Base-by-base conservation (phyloP, 345 rosid species). In the Jatropha curcas region DNA sequence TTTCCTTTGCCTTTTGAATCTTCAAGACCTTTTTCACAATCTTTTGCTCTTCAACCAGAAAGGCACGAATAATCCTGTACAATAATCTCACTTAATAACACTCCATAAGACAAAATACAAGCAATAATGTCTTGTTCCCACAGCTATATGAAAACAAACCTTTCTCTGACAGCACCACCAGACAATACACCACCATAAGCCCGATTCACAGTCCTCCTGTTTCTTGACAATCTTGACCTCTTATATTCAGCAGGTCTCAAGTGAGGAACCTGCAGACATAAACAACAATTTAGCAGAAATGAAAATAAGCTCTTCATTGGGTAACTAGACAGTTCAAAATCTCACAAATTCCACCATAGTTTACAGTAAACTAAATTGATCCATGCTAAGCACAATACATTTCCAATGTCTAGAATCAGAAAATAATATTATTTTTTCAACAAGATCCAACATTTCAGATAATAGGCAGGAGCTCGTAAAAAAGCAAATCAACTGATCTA, bases 161-260 rank as follows among this genome's bases (percentile, higher is more conserved):
- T 77, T 61, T 77, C 80, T 41, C 80, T 65, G 2, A 77, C 80
- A 39, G 80, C 80, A 67, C 73, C 63, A 10, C 80, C 73, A 28
- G 80, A 77, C 48, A 77, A 62, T 24, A 77, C 80, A 20, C 80
- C 80, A 9, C 80, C 80, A 72, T 77, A 77, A 33, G 80, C 72
- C 45, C 80, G 76, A 64, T 77, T 77, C 24, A 77, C 80, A 37
- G 80, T 77, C 58, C 80, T 77, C 58, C 73, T 52, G 50, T 77
- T 77, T 57, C 80, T 72, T 3, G 80, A 43, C 76, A 77, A 33
- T 43, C 80, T 72, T 7, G 80, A 77, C 65, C 80, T 71, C 73
- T 77, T 77, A 56, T 77, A 77, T 55, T 77, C 80, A 28, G 76
- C 80, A 51, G 80, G 80, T 77, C 80, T 77, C 76, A 77, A 41